Evolutionary conservation across 2,329 filamentous ascomycete genomes (phyloP), one percentile per base, ranked within the genome.

Genomic region (Colletotrichum sp.): DNA sequence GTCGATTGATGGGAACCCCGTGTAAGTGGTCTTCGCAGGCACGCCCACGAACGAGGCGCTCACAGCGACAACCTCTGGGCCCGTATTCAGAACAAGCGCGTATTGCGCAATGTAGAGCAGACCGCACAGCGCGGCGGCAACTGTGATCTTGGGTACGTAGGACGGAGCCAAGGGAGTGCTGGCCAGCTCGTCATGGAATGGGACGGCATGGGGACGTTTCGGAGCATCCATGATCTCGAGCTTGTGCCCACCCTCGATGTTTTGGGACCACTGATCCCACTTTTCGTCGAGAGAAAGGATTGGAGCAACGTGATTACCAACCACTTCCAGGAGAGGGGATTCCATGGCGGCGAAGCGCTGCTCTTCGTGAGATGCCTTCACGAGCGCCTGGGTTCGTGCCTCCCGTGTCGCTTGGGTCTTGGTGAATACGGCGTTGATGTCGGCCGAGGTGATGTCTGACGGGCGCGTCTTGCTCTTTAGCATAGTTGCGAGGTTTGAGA

Each of bases 341-440:
- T 80, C 79, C 38, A 74, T 75, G 6, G 78, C 79, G 16, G 71
- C 43, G n/a, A 79, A 69, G 8, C 73, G 72, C 56, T 80, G 79
- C 24, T 74, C 68, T 4, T 73, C n/a, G 64, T 79, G 78, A 10
- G 79, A 70, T 3, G 30, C 69, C 8, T 66, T 52, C 7, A 80
- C 68, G 9, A 78, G 68, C 8, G 60, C 21, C 36, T 70, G 38
- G 2, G 77, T 77, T 8, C 78, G 73, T 3, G 67, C 21, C 26
- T 79, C 55, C 6, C 81, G 76, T 26, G 71, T 64, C 8, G 58
- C 60, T 28, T 82, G 79, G 16, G 77, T 78, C 58, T 80, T 62
- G 7, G 64, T 0, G 28, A 79, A 79, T 9, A 78, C 70, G 7
- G 58, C 36, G 5, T 76, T 26, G 18, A 79, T 60, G 6, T 80